Evolutionary conservation across 2,329 filamentous ascomycete species (phyloP).

Genomic region (Alternaria atra): DNA sequence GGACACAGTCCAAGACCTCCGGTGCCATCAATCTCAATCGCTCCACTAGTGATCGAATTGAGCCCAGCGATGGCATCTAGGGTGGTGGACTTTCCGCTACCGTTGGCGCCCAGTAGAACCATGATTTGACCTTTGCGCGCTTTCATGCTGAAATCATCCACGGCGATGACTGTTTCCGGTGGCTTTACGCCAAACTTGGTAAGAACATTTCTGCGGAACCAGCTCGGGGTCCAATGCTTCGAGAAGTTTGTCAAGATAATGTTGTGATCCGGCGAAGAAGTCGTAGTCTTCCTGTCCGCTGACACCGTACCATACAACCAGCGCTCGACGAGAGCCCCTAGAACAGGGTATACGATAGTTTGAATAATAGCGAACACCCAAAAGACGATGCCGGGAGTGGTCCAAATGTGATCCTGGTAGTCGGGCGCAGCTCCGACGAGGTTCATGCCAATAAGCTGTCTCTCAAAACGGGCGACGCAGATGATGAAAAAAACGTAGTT

Average conservation of each 20-base stretch:
- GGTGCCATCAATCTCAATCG: slow-evolving; percentile 78
- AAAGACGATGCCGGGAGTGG: slow-evolving; percentile 75
- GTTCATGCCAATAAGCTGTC: slow-evolving; percentile 66
- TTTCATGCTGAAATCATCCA: slow-evolving; percentile 75
- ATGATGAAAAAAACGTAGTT: slow-evolving; percentile 87
- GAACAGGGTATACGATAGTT: slow-evolving; percentile 77
- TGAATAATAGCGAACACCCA: slow-evolving; percentile 82
- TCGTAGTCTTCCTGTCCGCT: slow-evolving; percentile 56
- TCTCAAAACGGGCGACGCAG: slow-evolving; percentile 79
- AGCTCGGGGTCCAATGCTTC: slow-evolving; percentile 77
- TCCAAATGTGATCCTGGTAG: slow-evolving; percentile 60
- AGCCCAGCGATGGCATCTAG: slow-evolving; percentile 87
- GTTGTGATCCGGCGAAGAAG: slow-evolving; percentile 58
- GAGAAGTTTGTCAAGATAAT: slow-evolving; percentile 77
- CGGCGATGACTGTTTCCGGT: slow-evolving; percentile 77
- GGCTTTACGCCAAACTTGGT: slow-evolving; percentile 58
- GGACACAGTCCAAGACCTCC: slow-evolving; percentile 87
- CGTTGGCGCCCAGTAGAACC: slow-evolving; percentile 87
- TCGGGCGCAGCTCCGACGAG: slow-evolving; percentile 68
- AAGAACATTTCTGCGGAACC: slow-evolving; percentile 62
- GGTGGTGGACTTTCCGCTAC: slow-evolving; percentile 89
- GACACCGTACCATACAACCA: slow-evolving; percentile 78
- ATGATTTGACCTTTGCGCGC: slow-evolving; percentile 83
- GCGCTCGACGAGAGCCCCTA: slow-evolving; percentile 79
- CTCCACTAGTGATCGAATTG: slow-evolving; percentile 77